Evolutionary conservation across 2,329 filamentous ascomycete species (phyloP).

Genomic region (Fusarium concolor): DNA sequence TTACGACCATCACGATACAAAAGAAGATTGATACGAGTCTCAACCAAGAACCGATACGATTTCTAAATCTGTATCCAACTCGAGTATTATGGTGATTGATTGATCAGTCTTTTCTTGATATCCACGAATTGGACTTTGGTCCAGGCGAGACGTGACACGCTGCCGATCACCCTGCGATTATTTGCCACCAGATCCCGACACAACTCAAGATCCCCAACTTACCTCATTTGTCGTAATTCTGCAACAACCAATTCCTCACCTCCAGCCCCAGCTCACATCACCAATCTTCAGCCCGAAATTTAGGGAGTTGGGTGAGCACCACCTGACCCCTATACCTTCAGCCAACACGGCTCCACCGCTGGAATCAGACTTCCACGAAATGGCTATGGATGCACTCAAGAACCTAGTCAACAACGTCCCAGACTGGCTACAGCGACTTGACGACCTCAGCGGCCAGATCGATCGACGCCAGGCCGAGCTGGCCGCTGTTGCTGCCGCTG

Average conservation of each 20-base stretch:
- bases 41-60: slow-evolving; percentile 1
- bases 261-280: slow-evolving; percentile 2
- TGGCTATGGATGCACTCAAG: slow-evolving; percentile 67
- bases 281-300: slow-evolving; percentile 21
- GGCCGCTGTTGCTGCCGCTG: slow-evolving; percentile 57
- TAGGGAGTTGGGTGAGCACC: slow-evolving; percentile 48
- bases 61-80: not conserved
- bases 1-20: slow-evolving; percentile 40
- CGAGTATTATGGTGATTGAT: slow-evolving; percentile 14
- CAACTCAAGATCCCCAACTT: slow-evolving; percentile 2
- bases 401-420: slow-evolving; percentile 67
- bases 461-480: slow-evolving; percentile 71
- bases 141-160: slow-evolving; percentile 23
- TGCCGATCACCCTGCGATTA: slow-evolving; percentile 28
- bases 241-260: slow-evolving; percentile 11
- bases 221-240: slow-evolving; percentile 10
- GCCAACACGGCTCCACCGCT: slow-evolving; percentile 47
- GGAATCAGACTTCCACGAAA: slow-evolving; percentile 49
- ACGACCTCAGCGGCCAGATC: slow-evolving; percentile 71
- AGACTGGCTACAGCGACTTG: slow-evolving; percentile 68
- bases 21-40: slow-evolving; percentile 30
- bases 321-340: slow-evolving; percentile 47
- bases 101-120: slow-evolving; percentile 19
- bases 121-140: slow-evolving; percentile 13
- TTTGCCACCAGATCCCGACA: slow-evolving; percentile 28